Conservation (phyloP, 495 filamentous ascomycete species). For the Xylaria castorea region DNA sequence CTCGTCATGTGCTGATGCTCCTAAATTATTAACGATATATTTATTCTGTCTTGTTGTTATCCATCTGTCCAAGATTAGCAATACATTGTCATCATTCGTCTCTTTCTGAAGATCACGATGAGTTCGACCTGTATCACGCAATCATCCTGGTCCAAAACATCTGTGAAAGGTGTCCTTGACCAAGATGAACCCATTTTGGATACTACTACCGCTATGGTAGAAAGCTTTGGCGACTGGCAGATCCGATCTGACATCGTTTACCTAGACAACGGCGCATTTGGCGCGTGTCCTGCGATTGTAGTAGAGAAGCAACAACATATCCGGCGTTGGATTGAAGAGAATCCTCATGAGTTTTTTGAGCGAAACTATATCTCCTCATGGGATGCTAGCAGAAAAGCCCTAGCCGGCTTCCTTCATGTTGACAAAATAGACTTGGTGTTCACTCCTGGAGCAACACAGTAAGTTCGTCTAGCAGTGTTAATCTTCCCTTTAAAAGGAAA, state of each 20-base stretch:
- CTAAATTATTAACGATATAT: not conserved
- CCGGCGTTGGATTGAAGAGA: constrained; percentile 13
- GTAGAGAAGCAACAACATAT: constrained; percentile 4
- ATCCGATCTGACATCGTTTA: constrained; percentile 10
- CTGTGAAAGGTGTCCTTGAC: not conserved
- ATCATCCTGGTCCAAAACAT: not conserved
- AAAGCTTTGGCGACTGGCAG: constrained; percentile 14
- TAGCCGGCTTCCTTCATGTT: not conserved
- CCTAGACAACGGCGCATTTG: constrained; percentile 10
- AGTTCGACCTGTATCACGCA: not conserved
- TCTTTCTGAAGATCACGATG: not conserved
- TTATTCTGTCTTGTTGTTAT: not conserved
- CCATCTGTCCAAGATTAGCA: not conserved
- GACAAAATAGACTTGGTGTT: not conserved
- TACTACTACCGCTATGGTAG: constrained; percentile 13
- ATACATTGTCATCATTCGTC: not conserved
- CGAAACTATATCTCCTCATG: constrained; percentile 1
- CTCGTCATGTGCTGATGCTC: not conserved
- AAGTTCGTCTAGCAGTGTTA: not conserved
- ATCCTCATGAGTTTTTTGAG: constrained; percentile 12
- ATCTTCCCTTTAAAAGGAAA: not conserved
- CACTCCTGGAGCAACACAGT: constrained; percentile 1
- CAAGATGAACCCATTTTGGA: not conserved
- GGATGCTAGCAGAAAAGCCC: constrained; percentile 3
- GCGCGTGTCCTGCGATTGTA: not conserved